Conservation (phyloP, 352 stramenopile genomes). For the Pythium aristosporum region DNA sequence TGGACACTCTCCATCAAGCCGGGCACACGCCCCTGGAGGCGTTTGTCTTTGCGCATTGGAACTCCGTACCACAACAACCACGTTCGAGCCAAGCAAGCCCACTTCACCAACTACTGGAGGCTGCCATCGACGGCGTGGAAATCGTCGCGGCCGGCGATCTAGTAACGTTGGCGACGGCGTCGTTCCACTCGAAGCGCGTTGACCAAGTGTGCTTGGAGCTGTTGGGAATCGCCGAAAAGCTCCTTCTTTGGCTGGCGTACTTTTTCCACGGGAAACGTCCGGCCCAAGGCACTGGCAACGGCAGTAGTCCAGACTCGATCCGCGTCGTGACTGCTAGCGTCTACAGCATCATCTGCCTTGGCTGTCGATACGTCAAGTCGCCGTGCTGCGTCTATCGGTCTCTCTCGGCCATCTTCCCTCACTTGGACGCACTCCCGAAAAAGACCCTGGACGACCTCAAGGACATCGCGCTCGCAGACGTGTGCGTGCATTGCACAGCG, state of each 20-base stretch:
- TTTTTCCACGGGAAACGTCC: slow-evolving; percentile 50
- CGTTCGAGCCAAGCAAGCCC: slow-evolving; percentile 24
- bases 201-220: slow-evolving; percentile 71
- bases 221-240: slow-evolving; percentile 43
- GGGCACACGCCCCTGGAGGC: slow-evolving; percentile 50
- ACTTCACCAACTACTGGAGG: slow-evolving; percentile 56
- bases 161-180: slow-evolving; percentile 45
- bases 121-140: slow-evolving; percentile 54
- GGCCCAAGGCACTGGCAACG: not conserved
- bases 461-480: slow-evolving; percentile 50
- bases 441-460: slow-evolving; percentile 53
- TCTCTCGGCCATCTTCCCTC: slow-evolving; percentile 64
- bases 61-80: not conserved
- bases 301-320: slow-evolving; percentile 46
- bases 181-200: slow-evolving; percentile 51
- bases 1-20: slow-evolving; percentile 51
- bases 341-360: slow-evolving; percentile 75
- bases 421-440: slow-evolving; percentile 57
- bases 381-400: slow-evolving; percentile 72
- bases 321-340: slow-evolving; percentile 60
- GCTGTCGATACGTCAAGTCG: slow-evolving; percentile 58
- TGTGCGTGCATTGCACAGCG: slow-evolving; percentile 47
- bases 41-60: slow-evolving; percentile 60
- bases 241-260: slow-evolving; percentile 70
- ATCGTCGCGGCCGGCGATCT: slow-evolving; percentile 55